These are phyloP conservation scores for Podosphaera xanthii DNA, from an alignment of 2,329 filamentous ascomycete species.

Conservation along the genomic window DNA sequence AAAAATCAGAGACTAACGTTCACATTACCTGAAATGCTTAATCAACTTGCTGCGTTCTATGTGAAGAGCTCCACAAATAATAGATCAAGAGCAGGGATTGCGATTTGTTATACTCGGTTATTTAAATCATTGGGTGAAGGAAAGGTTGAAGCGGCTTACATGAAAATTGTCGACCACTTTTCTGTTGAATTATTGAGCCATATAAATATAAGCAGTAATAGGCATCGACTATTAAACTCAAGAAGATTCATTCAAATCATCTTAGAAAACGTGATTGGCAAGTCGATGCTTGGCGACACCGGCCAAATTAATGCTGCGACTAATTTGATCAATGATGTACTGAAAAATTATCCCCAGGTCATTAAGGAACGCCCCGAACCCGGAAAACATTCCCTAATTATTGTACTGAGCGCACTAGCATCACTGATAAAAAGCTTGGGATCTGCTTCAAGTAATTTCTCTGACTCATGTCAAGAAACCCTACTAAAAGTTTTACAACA, in stretches of 20 bases:
- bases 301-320: conserved; percentile 68
- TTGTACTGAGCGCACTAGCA: conserved; percentile 54
- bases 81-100: conserved; percentile 58
- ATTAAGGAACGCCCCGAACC: conserved; percentile 74
- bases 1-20: conserved; percentile 53
- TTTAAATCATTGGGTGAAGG: conserved; percentile 59
- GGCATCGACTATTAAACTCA: conserved; percentile 68
- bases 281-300: conserved; percentile 65
- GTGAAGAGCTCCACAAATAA: conserved; percentile 57
- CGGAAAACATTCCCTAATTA: conserved; percentile 63
- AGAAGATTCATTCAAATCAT: conserved; percentile 67
- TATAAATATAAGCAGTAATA: conserved; percentile 53
- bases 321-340: conserved; percentile 60
- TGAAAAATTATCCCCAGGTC: conserved; percentile 86
- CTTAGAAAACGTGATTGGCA: conserved; percentile 62
- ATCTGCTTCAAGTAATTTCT: conserved; percentile 56
- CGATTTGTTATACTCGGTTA: conserved; percentile 67
- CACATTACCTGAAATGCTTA: conserved; percentile 55
- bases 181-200: conserved; percentile 61
- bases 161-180: conserved; percentile 58
- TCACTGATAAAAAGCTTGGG: conserved; percentile 61
- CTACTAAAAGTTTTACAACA: conserved; percentile 80
- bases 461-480: conserved; percentile 67
- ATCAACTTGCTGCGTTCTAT: conserved; percentile 60
- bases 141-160: conserved; percentile 63